Base-by-base conservation (phyloP, 768 basidiomycete species). In the Gloeostereum incarnatum region DNA sequence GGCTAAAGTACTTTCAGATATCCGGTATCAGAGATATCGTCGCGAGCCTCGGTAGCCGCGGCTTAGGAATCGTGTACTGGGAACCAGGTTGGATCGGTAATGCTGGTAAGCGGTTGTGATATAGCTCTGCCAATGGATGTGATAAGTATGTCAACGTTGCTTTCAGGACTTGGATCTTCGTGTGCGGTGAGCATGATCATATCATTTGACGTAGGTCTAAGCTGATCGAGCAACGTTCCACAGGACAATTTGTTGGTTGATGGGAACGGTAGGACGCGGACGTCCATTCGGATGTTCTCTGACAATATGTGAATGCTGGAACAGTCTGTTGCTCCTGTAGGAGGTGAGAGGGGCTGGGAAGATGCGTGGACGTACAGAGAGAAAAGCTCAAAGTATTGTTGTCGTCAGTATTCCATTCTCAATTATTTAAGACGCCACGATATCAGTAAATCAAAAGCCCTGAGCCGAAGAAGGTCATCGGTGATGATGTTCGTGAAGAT, bases 1-100 rank as follows among this genome's bases (percentile, higher is more conserved):
- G 4, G 8, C 24, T 9, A 5, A 40, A 32, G 8, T 16, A n/a
- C 18, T 27, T 24, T 9, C 9, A 43, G 42, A 31, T 43, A 16
- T 52, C 60, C 6, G 69, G 64, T 30, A 75, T 78, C 43, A 62
- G 59, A 38, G 63, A 57, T 31, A 66, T 70, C 2, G 49, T 81
- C 18, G 51, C 57, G 14, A 58, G 53, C 3, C 45, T 78, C n/a
- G 68, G 70, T 7, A 65, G 71, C 6, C 69, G 65, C 53, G 66
- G 66, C 7, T 49, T 64, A 29, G 66, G 68, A 3, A 61, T 71
- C 46, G 64, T 71, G n/a, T 78, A 79, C 49, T 81, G 77, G 78
- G 76, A 81, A 46, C 77, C 77, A 16, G 75, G 63, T 32, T 81
- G 78, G 77, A 61, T 78, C 34, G 75, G 73, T 3, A 75, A 65